Evolutionary conservation across 371 early-diverging fungal species (phyloP).

Genomic region (Circinella minor): DNA sequence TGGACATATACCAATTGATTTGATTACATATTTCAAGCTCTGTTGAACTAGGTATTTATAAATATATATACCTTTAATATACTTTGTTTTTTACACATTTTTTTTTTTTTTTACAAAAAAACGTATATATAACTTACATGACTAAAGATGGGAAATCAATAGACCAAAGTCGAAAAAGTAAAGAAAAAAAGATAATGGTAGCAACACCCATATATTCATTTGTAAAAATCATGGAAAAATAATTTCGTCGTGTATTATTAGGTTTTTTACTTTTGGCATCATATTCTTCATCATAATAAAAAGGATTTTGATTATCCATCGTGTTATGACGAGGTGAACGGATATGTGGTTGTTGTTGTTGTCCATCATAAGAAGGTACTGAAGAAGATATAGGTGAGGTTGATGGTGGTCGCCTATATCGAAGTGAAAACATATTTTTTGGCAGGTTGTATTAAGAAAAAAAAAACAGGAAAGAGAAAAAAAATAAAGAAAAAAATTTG

Average conservation of each 20-base stretch:
- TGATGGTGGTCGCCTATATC: background rate
- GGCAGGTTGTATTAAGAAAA: too few relatives aligned
- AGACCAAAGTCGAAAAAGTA: background rate
- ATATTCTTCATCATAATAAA: constrained; percentile 1
- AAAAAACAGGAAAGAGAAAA: too few relatives aligned
- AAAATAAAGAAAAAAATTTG: too few relatives aligned
- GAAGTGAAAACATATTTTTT: background rate
- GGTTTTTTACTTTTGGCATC: background rate
- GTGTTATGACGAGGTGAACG: background rate
- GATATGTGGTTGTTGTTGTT: background rate
- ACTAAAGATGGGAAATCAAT: background rate
- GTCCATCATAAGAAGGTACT: background rate
- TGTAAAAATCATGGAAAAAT: background rate
- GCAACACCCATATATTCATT: background rate
- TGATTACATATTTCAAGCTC: constrained; percentile 39
- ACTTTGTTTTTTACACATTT: background rate
- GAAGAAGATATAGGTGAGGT: too few relatives aligned
- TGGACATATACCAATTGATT: constrained; percentile 43
- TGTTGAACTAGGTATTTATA: background rate
- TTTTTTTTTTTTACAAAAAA: background rate
- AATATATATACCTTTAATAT: background rate
- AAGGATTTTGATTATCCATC: background rate
- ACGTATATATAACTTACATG: background rate
- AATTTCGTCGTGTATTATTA: background rate
- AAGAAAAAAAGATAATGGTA: background rate